Percentiles rank a stretch among this genome's conserved stretches.
These are phyloP conservation scores for Blastocystis sp. DNA, from an alignment of 352 stramenopile genomes.

Conservation along the genomic window DNA sequence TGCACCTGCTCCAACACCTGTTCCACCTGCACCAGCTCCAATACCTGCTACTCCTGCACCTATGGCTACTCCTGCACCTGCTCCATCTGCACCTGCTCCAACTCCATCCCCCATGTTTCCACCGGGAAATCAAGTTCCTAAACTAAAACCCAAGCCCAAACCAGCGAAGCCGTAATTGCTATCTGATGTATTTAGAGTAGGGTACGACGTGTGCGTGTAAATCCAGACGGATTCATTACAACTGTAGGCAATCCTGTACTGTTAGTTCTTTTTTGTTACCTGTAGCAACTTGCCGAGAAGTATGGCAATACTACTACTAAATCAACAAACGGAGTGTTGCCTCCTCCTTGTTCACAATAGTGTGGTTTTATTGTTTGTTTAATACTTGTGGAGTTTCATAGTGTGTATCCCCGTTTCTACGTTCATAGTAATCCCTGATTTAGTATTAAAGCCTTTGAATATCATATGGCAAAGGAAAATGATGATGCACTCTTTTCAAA, in stretches of 20 bases:
- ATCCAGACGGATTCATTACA: conserved; percentile 52
- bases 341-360: conserved; percentile 4
- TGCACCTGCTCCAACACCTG: neutral
- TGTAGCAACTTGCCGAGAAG: conserved; percentile 19
- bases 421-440: neutral
- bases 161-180: conserved; percentile 12
- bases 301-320: conserved; percentile 4
- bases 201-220: neutral
- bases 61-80: neutral
- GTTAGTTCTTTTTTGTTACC: neutral
- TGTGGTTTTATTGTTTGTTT: neutral
- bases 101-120: neutral
- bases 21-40: neutral
- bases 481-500: conserved; percentile 2
- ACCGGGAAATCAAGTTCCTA: neutral
- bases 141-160: neutral
- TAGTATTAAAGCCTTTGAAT: neutral
- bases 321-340: neutral
- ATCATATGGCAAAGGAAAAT: conserved; percentile 6
- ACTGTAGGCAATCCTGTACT: conserved; percentile 50
- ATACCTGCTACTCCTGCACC: neutral
- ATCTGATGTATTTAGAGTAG: neutral
- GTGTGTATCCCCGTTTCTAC: conserved; percentile 31
- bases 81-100: neutral
- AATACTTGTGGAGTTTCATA: neutral